Evolutionary conservation across 1,139 yeast genomes (phyloP).

Genomic region (Scheffersomyces parashehatae): DNA sequence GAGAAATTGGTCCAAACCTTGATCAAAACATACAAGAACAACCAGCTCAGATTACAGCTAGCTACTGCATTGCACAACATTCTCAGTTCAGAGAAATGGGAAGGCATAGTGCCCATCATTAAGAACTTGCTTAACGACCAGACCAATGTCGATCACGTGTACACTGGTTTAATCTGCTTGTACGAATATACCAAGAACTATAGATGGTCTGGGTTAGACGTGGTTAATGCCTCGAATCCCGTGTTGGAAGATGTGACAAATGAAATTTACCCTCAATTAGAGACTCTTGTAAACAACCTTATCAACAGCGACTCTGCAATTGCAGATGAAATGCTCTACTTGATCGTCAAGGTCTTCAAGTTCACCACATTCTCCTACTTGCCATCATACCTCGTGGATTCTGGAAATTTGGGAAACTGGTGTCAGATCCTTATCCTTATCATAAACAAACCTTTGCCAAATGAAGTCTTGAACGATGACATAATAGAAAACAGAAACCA

Average conservation of each 20-base stretch:
- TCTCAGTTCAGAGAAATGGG: conserved; percentile 48
- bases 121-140: conserved; percentile 45
- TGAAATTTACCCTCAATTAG: conserved; percentile 58
- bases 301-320: conserved; percentile 25
- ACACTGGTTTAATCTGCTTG: conserved; percentile 58
- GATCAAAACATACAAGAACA: conserved; percentile 34
- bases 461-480: conserved; percentile 37
- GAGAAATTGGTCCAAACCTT: conserved; percentile 50
- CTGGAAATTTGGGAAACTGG: conserved; percentile 60
- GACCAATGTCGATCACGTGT: conserved; percentile 50
- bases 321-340: conserved; percentile 59
- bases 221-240: conserved; percentile 40
- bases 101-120: conserved; percentile 35
- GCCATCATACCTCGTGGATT: conserved; percentile 57
- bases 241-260: conserved; percentile 50
- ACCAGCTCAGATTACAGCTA: conserved; percentile 41
- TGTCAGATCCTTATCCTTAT: conserved; percentile 58
- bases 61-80: conserved; percentile 45
- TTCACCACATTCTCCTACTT: conserved; percentile 57
- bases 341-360: conserved; percentile 65
- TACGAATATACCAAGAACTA: conserved; percentile 59
- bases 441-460: conserved; percentile 46
- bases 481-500: conserved; percentile 30
- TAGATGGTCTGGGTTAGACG: conserved; percentile 54
- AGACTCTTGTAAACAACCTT: conserved; percentile 46